phyloP scores from a whole-genome alignment of 805 yeast species.

The Candida ovalis region DNA sequence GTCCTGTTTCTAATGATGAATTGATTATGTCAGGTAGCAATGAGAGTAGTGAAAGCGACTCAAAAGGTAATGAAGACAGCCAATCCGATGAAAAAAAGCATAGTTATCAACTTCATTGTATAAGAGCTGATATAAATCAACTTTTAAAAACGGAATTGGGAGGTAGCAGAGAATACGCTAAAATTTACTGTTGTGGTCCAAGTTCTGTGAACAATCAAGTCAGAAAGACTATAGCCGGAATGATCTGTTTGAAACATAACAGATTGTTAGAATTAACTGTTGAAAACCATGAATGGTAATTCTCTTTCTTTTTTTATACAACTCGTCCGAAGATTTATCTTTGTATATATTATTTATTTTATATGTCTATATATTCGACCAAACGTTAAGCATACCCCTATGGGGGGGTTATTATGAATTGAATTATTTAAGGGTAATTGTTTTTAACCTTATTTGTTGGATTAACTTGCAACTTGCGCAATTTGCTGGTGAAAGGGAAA shows the following conservation, averaged over 20 bases:
- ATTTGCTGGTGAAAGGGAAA: too few species aligned
- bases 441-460: background rate
- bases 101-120: background rate
- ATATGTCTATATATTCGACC: background rate
- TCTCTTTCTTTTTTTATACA: background rate
- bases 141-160: slow-evolving; percentile 3
- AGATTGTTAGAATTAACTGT: slow-evolving; percentile 2
- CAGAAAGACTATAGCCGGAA: background rate
- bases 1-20: background rate
- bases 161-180: background rate
- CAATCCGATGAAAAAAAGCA: background rate
- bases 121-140: slow-evolving; percentile 4
- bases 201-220: background rate
- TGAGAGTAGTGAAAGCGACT: background rate
- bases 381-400: too few species aligned
- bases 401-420: too few species aligned
- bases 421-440: too few species aligned
- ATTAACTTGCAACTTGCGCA: too few species aligned
- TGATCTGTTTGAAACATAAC: slow-evolving; percentile 1
- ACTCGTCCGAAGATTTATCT: background rate
- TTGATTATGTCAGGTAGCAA: background rate
- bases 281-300: slow-evolving; percentile 14
- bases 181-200: slow-evolving; percentile 9
- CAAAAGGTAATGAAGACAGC: background rate
- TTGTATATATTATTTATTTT: background rate